A percentile compares a stretch with the other conserved stretches of the same genome.
Evolutionary conservation across 2,329 filamentous ascomycete species (phyloP).

Genomic region (Colletotrichum liriopes): DNA sequence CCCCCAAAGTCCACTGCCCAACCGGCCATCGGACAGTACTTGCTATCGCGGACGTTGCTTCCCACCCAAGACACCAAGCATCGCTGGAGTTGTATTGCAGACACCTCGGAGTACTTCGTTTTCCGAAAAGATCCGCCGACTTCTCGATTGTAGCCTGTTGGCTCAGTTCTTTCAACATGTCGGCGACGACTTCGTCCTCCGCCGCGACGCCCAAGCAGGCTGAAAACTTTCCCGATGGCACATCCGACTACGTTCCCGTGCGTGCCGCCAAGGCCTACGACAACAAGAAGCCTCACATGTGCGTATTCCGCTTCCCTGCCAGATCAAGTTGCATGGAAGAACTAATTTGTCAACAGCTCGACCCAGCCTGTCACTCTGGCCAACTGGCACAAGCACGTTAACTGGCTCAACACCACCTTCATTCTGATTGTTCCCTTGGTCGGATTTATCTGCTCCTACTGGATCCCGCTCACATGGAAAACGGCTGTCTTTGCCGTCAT

Average conservation of each 20-base stretch:
- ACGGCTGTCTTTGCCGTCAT: constrained; percentile 81
- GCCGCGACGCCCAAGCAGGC: constrained; percentile 56
- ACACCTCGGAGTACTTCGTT: constrained; percentile 17
- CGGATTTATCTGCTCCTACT: constrained; percentile 82
- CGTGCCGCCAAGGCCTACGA: constrained; percentile 64
- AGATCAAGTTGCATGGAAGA: background rate
- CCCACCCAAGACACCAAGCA: constrained; percentile 14
- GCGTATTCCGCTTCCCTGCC: background rate
- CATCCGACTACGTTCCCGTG: constrained; percentile 69
- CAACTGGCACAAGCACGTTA: constrained; percentile 94
- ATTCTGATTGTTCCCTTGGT: constrained; percentile 84
- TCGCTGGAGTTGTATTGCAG: constrained; percentile 30
- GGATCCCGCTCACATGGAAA: constrained; percentile 81
- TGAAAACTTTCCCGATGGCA: constrained; percentile 66
- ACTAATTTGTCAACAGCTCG: constrained; percentile 56
- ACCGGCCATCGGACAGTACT: constrained; percentile 12
- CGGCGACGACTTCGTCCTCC: constrained; percentile 53
- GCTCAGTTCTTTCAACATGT: constrained; percentile 33
- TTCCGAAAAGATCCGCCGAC: constrained; percentile 13
- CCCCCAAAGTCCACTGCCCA: constrained; percentile 23
- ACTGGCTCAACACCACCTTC: constrained; percentile 91
- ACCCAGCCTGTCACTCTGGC: constrained; percentile 83
- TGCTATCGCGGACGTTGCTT: constrained; percentile 22
- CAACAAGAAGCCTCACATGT: constrained; percentile 83
- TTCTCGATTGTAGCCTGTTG: constrained; percentile 8